phyloP scores from a whole-genome alignment of 2,329 filamentous ascomycete species.

The Graphium sp. region DNA sequence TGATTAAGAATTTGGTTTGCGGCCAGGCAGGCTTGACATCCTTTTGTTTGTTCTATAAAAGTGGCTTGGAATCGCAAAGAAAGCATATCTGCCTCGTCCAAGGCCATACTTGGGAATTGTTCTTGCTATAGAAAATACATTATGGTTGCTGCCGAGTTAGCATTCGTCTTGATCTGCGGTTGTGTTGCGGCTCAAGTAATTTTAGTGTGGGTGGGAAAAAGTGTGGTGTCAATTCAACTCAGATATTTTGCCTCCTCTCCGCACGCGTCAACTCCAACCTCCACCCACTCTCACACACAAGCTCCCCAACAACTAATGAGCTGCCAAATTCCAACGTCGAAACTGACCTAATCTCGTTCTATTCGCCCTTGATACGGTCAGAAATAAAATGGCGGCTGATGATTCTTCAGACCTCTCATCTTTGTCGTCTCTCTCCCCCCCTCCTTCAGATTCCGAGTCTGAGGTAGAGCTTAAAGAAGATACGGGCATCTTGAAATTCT shows the following conservation, averaged over 20 bases:
- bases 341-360: neutral
- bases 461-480: constrained; percentile 36
- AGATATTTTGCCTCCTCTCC: constrained; percentile 8
- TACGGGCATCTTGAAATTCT: constrained; percentile 49
- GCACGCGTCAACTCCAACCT: constrained; percentile 8
- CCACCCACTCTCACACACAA: neutral
- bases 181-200: too few species aligned
- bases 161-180: too few species aligned
- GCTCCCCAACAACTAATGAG: constrained; percentile 1
- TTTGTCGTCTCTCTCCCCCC: constrained; percentile 28
- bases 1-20: too few species aligned
- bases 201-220: neutral
- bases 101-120: too few species aligned
- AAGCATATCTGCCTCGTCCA: too few species aligned
- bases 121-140: too few species aligned
- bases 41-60: too few species aligned
- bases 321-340: neutral
- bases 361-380: neutral
- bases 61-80: too few species aligned
- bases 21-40: too few species aligned
- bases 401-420: constrained; percentile 49
- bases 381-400: constrained; percentile 34
- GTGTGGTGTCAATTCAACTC: neutral
- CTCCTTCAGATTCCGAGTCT: constrained; percentile 24
- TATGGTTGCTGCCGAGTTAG: too few species aligned